These are phyloP conservation scores for Blastocystis sp. DNA, from an alignment of 352 stramenopile genomes.

Conservation along the genomic window DNA sequence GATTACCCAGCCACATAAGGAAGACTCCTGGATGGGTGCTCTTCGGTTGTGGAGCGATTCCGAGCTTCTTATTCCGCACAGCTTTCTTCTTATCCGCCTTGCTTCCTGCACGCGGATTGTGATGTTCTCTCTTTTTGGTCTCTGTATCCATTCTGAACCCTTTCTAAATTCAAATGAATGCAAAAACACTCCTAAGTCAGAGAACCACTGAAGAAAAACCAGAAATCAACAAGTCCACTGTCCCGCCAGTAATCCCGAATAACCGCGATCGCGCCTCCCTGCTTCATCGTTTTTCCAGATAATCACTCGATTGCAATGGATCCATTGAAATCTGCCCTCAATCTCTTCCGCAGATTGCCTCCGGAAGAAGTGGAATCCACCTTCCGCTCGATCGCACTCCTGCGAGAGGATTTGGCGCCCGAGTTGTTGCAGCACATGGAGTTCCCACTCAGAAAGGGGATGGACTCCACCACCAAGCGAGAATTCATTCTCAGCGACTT, in stretches of 20 bases:
- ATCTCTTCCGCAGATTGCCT: constrained; percentile 50
- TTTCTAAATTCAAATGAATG: background rate
- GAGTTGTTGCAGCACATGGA: constrained; percentile 28
- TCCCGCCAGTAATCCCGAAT: too few species aligned
- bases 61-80: constrained; percentile 78
- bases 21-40: constrained; percentile 62
- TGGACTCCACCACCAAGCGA: background rate
- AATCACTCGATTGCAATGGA: background rate
- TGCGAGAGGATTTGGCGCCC: background rate
- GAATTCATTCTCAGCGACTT: constrained; percentile 32
- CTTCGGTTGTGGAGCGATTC: constrained; percentile 74
- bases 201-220: background rate
- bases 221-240: background rate
- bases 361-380: constrained; percentile 31
- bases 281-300: background rate
- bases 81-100: constrained; percentile 69
- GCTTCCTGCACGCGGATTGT: constrained; percentile 45
- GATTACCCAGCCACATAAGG: constrained; percentile 72
- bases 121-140: constrained; percentile 37
- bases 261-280: background rate
- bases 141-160: background rate
- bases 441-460: background rate
- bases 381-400: background rate
- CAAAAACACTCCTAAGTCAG: background rate
- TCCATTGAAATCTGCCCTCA: constrained; percentile 34